phyloP scores from a whole-genome alignment of 164 flowering plant species.

The Vitis rupestris region DNA sequence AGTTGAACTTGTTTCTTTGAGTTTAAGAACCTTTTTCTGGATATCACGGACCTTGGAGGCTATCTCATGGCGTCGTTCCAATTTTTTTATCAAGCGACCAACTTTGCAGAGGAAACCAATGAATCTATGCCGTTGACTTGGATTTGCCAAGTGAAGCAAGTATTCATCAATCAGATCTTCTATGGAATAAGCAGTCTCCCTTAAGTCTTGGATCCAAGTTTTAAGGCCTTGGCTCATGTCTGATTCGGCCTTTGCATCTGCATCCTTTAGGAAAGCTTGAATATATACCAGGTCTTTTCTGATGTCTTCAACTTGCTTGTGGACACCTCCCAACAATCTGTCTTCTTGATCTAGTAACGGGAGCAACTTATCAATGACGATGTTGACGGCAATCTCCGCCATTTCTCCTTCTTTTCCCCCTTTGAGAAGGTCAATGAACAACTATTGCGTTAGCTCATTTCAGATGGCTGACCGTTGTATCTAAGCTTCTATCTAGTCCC shows the following conservation, averaged over 20 bases:
- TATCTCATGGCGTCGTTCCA: background rate
- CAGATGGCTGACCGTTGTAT: too few relatives aligned
- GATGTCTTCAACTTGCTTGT: too few relatives aligned
- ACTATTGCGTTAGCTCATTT: too few relatives aligned
- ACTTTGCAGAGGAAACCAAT: background rate
- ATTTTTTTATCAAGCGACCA: background rate
- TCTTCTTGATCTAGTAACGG: too few relatives aligned
- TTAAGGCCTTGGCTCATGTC: background rate
- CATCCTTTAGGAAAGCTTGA: slow-evolving; percentile 9
- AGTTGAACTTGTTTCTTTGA: background rate
- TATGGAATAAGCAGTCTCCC: slow-evolving; percentile 2
- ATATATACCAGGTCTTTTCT: slow-evolving; percentile 11
- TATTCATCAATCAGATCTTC: slow-evolving; percentile 19
- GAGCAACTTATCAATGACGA: too few relatives aligned
- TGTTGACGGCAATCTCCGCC: too few relatives aligned
- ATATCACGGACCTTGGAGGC: slow-evolving; percentile 5
- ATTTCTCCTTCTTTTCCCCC: too few relatives aligned
- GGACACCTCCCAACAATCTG: too few relatives aligned
- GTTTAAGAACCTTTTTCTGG: background rate
- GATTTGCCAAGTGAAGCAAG: background rate
- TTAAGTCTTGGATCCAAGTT: slow-evolving; percentile 11
- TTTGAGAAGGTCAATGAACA: too few relatives aligned
- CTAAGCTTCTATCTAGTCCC: too few relatives aligned
- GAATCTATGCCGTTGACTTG: background rate
- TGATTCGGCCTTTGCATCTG: slow-evolving; percentile 2